Base-by-base conservation (phyloP, 2,329 filamentous ascomycete genomes). In the Clarireedia hainanense region DNA sequence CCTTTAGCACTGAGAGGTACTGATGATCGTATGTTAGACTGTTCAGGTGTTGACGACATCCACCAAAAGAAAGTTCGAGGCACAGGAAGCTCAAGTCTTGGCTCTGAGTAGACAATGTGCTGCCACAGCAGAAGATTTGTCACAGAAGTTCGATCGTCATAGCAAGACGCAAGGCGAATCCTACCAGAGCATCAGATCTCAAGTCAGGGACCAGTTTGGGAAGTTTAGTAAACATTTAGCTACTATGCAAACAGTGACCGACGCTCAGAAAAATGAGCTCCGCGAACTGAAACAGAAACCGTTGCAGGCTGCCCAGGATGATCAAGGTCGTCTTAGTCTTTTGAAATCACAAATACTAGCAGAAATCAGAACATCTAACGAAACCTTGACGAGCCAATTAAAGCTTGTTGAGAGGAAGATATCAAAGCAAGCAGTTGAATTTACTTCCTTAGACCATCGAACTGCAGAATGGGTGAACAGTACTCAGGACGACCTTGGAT, bases 381-480 rank as follows among this genome's bases (percentile, higher is more conserved):
- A 39, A 20, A 26, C 20, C 23, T 42, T 55, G 6, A 42, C 52
- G 2, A 9, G 24, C 3, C 48, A 47, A 6, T 26, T 55, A 10
- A 55, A 55, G 9, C 17, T 30, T 17, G n/a, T 50, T 6, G 52
- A 55, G 15, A 55, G 43, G 10, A 50, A 15, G 24, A 43, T 55
- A 2, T 3, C 0, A 10, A 37, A 55, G 37, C 36, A 55, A 12
- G 48, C 52, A 24, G 20, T 23, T 15, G 3, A 24, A 12, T 55
- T 55, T 43, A 55, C 52, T 5, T 42, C 52, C 4, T 55, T 55
- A 17, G 52, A 55, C 17, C 52, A 55, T 7, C 24, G 37, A 2
- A 55, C 52, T 30, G 52, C 52, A 6, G 46, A 55, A 14, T 55
- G 46, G 52, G 20, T 55, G 14, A n/a, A 26, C 17, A 42, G 24